Base-by-base conservation (phyloP, 2,329 filamentous ascomycete species). In the Hortaea werneckii region DNA sequence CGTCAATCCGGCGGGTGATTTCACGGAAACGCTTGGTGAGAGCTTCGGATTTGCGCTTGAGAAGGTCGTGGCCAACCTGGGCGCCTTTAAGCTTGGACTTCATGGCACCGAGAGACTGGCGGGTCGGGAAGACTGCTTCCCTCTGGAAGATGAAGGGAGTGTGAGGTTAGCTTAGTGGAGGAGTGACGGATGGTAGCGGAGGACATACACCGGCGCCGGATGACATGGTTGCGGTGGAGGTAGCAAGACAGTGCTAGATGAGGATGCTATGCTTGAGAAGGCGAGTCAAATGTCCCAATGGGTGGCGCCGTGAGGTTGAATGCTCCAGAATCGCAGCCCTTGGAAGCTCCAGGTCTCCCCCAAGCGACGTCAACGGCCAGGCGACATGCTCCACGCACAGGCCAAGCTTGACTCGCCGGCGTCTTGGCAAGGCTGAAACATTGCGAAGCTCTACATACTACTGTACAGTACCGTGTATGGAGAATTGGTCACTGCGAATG, bases 11-110 rank as follows among this genome's bases (percentile, higher is more conserved):
- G 65, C 82, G 81, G 42, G 92, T 95, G 61, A 98, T 98, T 61
- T 98, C 92, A 87, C 65, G 55, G 57, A 69, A 69, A 44, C 61
- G 58, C 87, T 98, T 98, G 55, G 92, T 98, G 52, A 98, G 74
- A 58, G 92, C 92, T 70, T 98, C 92, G 67, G 89, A 95, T 76
- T 98, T 98, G 63, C 92, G 78, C 76, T 98, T 98, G 53, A 98
- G 74, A 65, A 98, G 74, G 67, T 85, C 95, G 72, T 98, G 90
- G 41, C 92, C 92, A 40, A 80, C 72, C 61, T 76, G 73, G 39
- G 73, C 73, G 53, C 72, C 90, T 75, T 96, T 96, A 64, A 98
- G 81, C 76, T 98, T 98, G 56, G 83, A 81, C 72, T 96, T 96
- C 90, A 98, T 98, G 64, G 94, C 70, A 54, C 88, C 89, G 71